A percentile compares a stretch with the other conserved stretches of the same genome.
These are phyloP conservation scores for Zostera marina DNA, from an alignment of 116 monocot genomes.

Conservation along the genomic window DNA sequence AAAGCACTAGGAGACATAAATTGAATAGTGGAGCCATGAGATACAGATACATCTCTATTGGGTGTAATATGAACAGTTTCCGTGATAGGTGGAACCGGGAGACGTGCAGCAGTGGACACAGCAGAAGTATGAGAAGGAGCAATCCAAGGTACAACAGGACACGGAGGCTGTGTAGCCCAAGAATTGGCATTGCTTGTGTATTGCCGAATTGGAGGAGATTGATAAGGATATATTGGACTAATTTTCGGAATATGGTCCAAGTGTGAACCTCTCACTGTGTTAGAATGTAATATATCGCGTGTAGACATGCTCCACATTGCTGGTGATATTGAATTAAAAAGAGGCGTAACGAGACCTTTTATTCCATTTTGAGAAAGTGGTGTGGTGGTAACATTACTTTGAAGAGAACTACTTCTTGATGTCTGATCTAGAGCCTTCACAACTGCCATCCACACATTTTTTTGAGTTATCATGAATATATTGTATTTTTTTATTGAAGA, in stretches of 20 bases:
- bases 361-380: slow-evolving; percentile 18
- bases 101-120: slow-evolving; percentile 17
- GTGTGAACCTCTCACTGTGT: slow-evolving; percentile 28
- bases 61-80: slow-evolving; percentile 46
- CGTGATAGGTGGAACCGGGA: slow-evolving; percentile 21
- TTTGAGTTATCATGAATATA: background rate
- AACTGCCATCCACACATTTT: slow-evolving; percentile 11
- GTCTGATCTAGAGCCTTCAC: slow-evolving; percentile 15
- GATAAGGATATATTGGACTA: slow-evolving; percentile 47
- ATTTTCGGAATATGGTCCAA: slow-evolving; percentile 41
- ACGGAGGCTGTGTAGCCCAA: slow-evolving; percentile 35
- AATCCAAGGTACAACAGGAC: slow-evolving; percentile 24
- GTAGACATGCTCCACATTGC: slow-evolving; percentile 30
- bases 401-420: slow-evolving; percentile 21
- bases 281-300: slow-evolving; percentile 29
- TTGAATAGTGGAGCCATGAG: slow-evolving; percentile 23
- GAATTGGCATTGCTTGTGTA: slow-evolving; percentile 20
- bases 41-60: slow-evolving; percentile 23
- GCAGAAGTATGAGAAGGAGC: slow-evolving; percentile 28
- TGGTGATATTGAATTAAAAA: slow-evolving; percentile 25
- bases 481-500: no score
- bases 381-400: slow-evolving; percentile 16
- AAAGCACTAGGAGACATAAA: slow-evolving; percentile 26
- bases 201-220: slow-evolving; percentile 39
- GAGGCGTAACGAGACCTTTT: slow-evolving; percentile 15